Conservation (phyloP, 2,329 filamentous ascomycete species). For the Coniochaeta prunicola region DNA sequence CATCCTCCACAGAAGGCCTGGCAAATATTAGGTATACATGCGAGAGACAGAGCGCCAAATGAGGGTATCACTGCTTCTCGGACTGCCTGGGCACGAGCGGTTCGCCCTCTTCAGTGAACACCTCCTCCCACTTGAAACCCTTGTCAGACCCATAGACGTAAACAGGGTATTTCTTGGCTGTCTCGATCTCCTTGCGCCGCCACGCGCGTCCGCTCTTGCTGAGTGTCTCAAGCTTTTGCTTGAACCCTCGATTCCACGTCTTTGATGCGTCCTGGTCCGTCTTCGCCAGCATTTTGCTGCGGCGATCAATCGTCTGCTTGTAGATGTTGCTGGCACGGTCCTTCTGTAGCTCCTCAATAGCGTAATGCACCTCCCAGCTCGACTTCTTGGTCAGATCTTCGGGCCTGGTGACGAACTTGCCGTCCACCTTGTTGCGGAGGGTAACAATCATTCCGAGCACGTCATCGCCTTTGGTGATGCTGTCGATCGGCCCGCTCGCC, state of each 20-base stretch:
- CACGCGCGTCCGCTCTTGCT: constrained; percentile 50
- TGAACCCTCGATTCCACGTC: constrained; percentile 40
- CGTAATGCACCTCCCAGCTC: constrained; percentile 74
- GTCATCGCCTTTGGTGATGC: constrained; percentile 16
- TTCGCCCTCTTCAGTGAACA: constrained; percentile 19
- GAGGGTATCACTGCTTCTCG: constrained; percentile 2
- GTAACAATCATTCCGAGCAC: constrained; percentile 66
- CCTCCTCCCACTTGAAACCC: constrained; percentile 23
- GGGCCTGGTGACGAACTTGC: constrained; percentile 54
- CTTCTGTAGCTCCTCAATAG: constrained; percentile 53
- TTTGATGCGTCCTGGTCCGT: constrained; percentile 31
- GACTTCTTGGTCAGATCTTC: constrained; percentile 27
- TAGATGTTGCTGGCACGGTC: constrained; percentile 46
- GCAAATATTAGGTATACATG: not conserved
- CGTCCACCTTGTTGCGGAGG: constrained; percentile 66
- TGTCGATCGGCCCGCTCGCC: not conserved
- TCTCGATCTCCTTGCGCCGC: constrained; percentile 45
- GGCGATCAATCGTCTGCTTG: constrained; percentile 11
- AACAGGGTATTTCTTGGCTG: constrained; percentile 39
- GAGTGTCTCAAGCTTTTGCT: constrained; percentile 28
- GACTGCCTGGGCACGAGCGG: constrained; percentile 3
- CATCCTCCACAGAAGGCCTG: not conserved
- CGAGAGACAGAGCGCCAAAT: not conserved
- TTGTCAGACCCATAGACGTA: constrained; percentile 37
- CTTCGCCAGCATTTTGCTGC: constrained; percentile 36